These are phyloP conservation scores for Hermanozyma aechmeae DNA, from an alignment of 805 yeast genomes.

Conservation along the genomic window DNA sequence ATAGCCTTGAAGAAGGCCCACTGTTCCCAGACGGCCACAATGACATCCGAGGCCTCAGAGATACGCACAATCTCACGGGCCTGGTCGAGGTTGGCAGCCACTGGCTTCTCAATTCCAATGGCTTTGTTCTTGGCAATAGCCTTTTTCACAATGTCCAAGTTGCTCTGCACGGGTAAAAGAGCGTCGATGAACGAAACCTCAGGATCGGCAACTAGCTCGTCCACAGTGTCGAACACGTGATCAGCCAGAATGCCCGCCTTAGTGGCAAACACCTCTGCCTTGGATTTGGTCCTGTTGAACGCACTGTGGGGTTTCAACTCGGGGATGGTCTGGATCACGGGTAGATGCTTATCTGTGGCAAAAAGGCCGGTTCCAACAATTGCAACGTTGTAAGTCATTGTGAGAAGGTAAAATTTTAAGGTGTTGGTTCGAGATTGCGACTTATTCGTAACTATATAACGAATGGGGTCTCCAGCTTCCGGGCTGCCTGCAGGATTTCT, in stretches of 20 bases:
- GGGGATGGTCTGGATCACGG: slow-evolving; percentile 48
- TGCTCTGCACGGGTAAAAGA: slow-evolving; percentile 80
- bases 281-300: slow-evolving; percentile 73
- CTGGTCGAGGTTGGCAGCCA: slow-evolving; percentile 76
- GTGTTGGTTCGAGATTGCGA: no score
- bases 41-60: slow-evolving; percentile 50
- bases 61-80: slow-evolving; percentile 73
- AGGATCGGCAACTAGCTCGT: slow-evolving; percentile 57
- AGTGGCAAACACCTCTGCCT: slow-evolving; percentile 74
- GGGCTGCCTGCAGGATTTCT: no score
- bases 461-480: no score
- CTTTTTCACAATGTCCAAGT: slow-evolving; percentile 54
- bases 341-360: slow-evolving; percentile 78
- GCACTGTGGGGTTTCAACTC: slow-evolving; percentile 57
- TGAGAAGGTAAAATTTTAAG: neutral
- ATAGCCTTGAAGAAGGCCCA: slow-evolving; percentile 71
- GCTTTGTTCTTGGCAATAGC: slow-evolving; percentile 75
- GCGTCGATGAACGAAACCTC: slow-evolving; percentile 74
- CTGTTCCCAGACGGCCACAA: slow-evolving; percentile 76
- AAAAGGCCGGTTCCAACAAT: slow-evolving; percentile 82
- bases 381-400: slow-evolving; percentile 37
- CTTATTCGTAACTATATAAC: no score
- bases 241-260: slow-evolving; percentile 41
- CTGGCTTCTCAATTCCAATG: slow-evolving; percentile 79
- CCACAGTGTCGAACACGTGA: slow-evolving; percentile 53